Percentiles rank a stretch among this genome's conserved stretches.
These are phyloP conservation scores for Wilcoxina mikolae DNA, from an alignment of 495 filamentous ascomycete genomes.

Conservation along the genomic window DNA sequence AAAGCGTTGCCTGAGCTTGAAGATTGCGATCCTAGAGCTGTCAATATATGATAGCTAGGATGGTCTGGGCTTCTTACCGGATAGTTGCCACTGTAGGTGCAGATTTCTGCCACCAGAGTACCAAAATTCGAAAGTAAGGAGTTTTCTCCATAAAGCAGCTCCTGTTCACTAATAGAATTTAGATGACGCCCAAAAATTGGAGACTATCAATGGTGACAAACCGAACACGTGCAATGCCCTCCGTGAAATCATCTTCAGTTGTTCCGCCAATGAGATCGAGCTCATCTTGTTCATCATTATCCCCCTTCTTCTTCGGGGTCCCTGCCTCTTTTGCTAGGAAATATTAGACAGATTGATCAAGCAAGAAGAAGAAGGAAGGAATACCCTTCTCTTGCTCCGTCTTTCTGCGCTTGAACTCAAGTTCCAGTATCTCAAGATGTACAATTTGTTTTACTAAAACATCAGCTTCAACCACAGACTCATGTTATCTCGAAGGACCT, in stretches of 20 bases:
- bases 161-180: constrained; percentile 48
- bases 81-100: constrained; percentile 34
- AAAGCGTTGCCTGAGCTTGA: constrained; percentile 88
- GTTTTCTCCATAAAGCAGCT: constrained; percentile 74
- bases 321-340: constrained; percentile 39
- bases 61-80: neutral
- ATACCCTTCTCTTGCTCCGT: constrained; percentile 75
- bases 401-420: constrained; percentile 94
- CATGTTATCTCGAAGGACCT: neutral
- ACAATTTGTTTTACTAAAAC: constrained; percentile 78
- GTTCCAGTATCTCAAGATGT: constrained; percentile 93
- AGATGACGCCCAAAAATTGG: neutral
- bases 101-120: constrained; percentile 79
- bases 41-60: neutral
- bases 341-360: neutral
- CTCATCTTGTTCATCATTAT: constrained; percentile 59
- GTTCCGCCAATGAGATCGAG: constrained; percentile 94
- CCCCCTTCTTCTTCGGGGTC: constrained; percentile 38
- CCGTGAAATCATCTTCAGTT: constrained; percentile 95
- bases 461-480: neutral
- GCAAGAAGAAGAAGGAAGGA: neutral
- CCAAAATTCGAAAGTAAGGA: constrained; percentile 82
- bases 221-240: constrained; percentile 80
- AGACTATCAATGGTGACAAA: neutral
- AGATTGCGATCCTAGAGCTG: constrained; percentile 49